phyloP scores from a whole-genome alignment of 352 stramenopile genomes.

The Blastocystis hominis region DNA sequence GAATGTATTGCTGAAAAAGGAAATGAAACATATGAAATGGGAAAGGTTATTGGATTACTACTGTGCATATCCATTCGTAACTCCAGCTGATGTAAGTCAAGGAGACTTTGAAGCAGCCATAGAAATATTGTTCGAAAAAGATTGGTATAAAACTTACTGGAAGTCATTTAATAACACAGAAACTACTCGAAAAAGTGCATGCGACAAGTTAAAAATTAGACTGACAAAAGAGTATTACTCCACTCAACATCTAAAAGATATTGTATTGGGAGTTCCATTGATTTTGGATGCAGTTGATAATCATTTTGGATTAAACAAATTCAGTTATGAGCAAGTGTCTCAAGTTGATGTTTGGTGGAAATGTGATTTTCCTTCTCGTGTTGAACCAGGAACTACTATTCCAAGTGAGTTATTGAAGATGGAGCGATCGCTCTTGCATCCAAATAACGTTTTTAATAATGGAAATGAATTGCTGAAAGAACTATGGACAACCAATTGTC shows the following conservation, averaged over 20 bases:
- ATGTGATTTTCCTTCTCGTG: not conserved
- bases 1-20: not conserved
- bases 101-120: not conserved
- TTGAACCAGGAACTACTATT: not conserved
- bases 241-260: not conserved
- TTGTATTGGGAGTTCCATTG: too few relatives aligned
- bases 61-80: not conserved
- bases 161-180: not conserved
- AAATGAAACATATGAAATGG: not conserved
- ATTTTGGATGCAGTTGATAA: too few relatives aligned
- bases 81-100: not conserved
- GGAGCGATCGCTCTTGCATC: too few relatives aligned
- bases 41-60: not conserved
- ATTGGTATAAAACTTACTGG: not conserved
- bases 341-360: not conserved
- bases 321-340: not conserved
- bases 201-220: not conserved
- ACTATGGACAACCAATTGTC: not conserved
- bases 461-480: not conserved
- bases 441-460: too few relatives aligned
- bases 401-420: not conserved
- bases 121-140: not conserved
- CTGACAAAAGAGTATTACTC: not conserved
- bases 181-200: not conserved
- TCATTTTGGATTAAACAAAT: not conserved